phyloP scores from a whole-genome alignment of 1,139 yeast species.

The Saccharomyces hybrid region DNA sequence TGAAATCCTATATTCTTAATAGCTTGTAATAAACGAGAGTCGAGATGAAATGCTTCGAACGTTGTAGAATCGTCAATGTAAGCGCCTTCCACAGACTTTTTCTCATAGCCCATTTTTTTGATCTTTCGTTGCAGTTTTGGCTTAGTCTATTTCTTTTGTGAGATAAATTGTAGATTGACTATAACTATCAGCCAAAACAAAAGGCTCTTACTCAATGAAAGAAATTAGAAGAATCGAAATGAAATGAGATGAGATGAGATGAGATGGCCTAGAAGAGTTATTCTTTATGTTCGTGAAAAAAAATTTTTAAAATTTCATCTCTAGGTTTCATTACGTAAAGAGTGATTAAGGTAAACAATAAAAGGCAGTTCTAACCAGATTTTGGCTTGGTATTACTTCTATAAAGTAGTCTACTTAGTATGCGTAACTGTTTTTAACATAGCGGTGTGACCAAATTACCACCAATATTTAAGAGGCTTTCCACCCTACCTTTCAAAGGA shows the following conservation, averaged over 20 bases:
- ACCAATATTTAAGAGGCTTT: constrained; percentile 72
- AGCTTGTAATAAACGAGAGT: constrained; percentile 78
- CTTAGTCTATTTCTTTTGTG: not conserved
- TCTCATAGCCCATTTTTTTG: constrained; percentile 10
- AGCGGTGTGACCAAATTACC: constrained; percentile 80
- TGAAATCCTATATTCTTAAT: constrained; percentile 72
- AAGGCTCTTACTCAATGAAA: constrained; percentile 6
- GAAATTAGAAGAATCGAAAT: no score
- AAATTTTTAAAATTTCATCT: not conserved
- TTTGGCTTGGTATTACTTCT: not conserved
- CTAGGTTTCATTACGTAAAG: not conserved
- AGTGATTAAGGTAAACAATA: not conserved
- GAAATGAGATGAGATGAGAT: constrained; percentile 12
- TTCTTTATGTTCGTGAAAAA: not conserved
- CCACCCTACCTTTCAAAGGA: constrained; percentile 74
- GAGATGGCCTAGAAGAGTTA: constrained; percentile 2
- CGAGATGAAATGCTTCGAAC: constrained; percentile 69
- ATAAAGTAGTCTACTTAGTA: not conserved
- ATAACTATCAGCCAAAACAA: not conserved
- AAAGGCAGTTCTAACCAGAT: not conserved
- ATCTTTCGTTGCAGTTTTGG: not conserved
- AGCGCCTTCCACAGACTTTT: constrained; percentile 38
- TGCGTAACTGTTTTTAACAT: constrained; percentile 14
- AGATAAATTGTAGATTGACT: not conserved
- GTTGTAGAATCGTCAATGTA: constrained; percentile 63